Conservation (phyloP, 148 eudicot species). For the Heliosperma pusillum region DNA sequence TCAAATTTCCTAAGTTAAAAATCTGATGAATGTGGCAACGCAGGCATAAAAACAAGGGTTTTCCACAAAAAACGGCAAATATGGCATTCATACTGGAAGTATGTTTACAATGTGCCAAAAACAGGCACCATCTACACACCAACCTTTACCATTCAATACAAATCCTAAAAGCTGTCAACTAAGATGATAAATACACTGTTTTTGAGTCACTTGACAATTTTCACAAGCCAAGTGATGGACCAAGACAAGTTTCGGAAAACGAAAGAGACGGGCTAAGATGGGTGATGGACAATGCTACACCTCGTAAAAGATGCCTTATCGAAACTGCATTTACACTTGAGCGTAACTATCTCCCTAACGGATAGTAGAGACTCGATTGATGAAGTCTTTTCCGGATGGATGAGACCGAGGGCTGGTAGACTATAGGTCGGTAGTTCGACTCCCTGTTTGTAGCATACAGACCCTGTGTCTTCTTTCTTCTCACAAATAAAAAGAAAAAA, state of each 20-base stretch:
- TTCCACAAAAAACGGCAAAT: not conserved
- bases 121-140: not conserved
- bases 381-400: no score
- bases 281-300: not conserved
- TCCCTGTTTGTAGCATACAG: no score
- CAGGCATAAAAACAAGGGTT: not conserved
- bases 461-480: no score
- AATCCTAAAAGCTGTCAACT: not conserved
- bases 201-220: not conserved
- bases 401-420: no score
- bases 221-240: constrained; percentile 7
- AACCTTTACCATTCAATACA: constrained; percentile 6
- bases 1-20: not conserved
- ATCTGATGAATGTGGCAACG: not conserved
- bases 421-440: no score
- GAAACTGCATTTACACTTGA: not conserved
- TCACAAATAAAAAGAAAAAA: not conserved
- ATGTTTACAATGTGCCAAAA: not conserved
- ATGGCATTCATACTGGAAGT: not conserved
- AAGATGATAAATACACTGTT: not conserved
- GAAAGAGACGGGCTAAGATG: not conserved
- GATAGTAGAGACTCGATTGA: no score
- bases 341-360: no score
- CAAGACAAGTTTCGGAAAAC: not conserved
- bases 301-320: not conserved